Evolutionary conservation across 768 basidiomycete species (phyloP).

Genomic region (Candolleomyces efflorescens): DNA sequence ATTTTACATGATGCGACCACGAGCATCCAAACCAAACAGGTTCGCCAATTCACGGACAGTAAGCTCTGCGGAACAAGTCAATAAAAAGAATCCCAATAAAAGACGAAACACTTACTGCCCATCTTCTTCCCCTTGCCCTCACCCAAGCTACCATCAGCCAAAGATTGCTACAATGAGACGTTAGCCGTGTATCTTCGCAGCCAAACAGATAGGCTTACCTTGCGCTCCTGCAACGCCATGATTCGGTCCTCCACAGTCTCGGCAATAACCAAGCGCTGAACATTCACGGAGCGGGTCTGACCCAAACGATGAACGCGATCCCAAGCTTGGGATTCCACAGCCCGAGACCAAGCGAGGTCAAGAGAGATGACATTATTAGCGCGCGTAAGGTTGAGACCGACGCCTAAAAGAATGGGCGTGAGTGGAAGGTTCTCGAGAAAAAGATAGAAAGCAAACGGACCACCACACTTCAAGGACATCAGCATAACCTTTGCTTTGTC

Average conservation of each 20-base stretch:
- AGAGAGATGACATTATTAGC: conserved; percentile 62
- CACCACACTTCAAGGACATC: conserved; percentile 63
- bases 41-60: conserved; percentile 49
- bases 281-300: conserved; percentile 45
- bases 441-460: conserved; percentile 19
- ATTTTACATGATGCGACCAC: conserved; percentile 24
- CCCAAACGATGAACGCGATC: conserved; percentile 59
- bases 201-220: conserved; percentile 28
- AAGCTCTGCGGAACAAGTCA: conserved; percentile 26
- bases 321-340: conserved; percentile 58
- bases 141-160: conserved; percentile 59
- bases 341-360: conserved; percentile 62
- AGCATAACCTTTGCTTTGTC: conserved; percentile 57
- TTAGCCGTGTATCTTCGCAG: background rate
- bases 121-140: conserved; percentile 60
- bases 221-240: conserved; percentile 56
- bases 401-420: conserved; percentile 22
- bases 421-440: background rate
- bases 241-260: conserved; percentile 72
- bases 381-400: conserved; percentile 56
- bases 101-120: conserved; percentile 34
- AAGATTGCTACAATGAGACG: conserved; percentile 32
- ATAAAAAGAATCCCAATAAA: background rate
- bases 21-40: conserved; percentile 41
- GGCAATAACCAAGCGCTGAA: conserved; percentile 53